Conservation (phyloP, 352 stramenopile genomes). For the Elongisporangium prolatum region DNA sequence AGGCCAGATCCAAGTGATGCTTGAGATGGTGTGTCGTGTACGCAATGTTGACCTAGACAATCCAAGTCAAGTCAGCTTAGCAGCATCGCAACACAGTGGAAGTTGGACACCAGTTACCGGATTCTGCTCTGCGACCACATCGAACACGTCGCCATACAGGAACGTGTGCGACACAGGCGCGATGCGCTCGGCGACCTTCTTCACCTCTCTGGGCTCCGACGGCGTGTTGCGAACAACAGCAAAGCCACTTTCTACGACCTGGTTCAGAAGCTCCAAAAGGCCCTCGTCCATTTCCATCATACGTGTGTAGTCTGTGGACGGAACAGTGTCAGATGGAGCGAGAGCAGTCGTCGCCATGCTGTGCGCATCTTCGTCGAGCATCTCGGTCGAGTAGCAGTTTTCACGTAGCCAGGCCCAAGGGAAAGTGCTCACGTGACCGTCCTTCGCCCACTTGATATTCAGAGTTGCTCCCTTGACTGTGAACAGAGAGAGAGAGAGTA, state of each 20-base stretch:
- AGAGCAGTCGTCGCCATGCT: slow-evolving; percentile 46
- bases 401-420: slow-evolving; percentile 64
- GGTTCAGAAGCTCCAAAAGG: slow-evolving; percentile 59
- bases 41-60: slow-evolving; percentile 89
- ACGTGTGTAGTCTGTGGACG: slow-evolving; percentile 48
- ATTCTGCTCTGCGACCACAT: slow-evolving; percentile 77
- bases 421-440: slow-evolving; percentile 68
- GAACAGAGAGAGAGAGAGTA: not conserved
- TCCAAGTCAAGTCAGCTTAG: not conserved
- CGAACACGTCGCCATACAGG: slow-evolving; percentile 83
- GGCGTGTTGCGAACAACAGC: slow-evolving; percentile 75
- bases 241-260: slow-evolving; percentile 66
- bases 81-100: not conserved
- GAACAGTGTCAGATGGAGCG: slow-evolving; percentile 39
- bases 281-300: slow-evolving; percentile 73
- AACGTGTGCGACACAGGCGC: slow-evolving; percentile 80
- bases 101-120: slow-evolving; percentile 32
- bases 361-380: slow-evolving; percentile 39
- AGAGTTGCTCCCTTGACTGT: slow-evolving; percentile 67
- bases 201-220: slow-evolving; percentile 45
- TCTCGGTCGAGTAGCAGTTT: slow-evolving; percentile 67
- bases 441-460: slow-evolving; percentile 60
- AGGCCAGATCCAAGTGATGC: slow-evolving; percentile 94
- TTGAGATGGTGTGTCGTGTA: slow-evolving; percentile 90
- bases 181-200: slow-evolving; percentile 73